Base-by-base conservation (phyloP, 2,329 filamentous ascomycete genomes). In the Fusarium napiforme region DNA sequence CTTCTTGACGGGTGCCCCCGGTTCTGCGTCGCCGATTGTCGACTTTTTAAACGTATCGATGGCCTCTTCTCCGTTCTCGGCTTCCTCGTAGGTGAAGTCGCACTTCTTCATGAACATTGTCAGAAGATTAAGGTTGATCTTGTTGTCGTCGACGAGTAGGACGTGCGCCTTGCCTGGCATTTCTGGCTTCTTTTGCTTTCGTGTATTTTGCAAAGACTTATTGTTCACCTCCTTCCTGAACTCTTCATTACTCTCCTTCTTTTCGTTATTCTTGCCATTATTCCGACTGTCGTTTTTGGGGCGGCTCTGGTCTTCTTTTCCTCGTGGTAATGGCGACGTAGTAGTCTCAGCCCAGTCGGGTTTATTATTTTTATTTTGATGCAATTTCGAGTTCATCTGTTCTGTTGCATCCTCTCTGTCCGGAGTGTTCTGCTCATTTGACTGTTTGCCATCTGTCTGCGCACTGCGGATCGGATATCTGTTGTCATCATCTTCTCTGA, bases 1-100 rank as follows among this genome's bases (percentile, higher is more conserved):
- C 6, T 62, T 67, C 9, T 61, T 62, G 39, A 71, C 50, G 11
- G 59, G 19, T 3, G 21, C n/a, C 12, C 53, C 26, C 19, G 30
- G 15, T n/a, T 42, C 28, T 28, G 39, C 55, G 3, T 69, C 16
- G 23, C 69, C 19, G 45, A 70, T n/a, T 57, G 63, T 71, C 18
- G 80, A 74, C 15, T 77, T 73, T 52, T 81, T 82, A 74, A 84
- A 87, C 14, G 75, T 78, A n/a, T 85, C 81, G 3, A 88, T 78
- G 4, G 86, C 86, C 74, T 86, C 82, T 26, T 83, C 81, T 11
- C 86, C 86, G 64, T 88, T 84, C 36, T 78, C 79, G 2, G 86
- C 86, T 15, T 82, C 83, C n/a, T 80, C 79, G 64, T 82, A 83
- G 2, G 81, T 79, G 36, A 82, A 81, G 7, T 84, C 82, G 28